Evolutionary conservation across 129 eudicot genomes (phyloP).

Genomic region (Gnaphalium uliginosum): DNA sequence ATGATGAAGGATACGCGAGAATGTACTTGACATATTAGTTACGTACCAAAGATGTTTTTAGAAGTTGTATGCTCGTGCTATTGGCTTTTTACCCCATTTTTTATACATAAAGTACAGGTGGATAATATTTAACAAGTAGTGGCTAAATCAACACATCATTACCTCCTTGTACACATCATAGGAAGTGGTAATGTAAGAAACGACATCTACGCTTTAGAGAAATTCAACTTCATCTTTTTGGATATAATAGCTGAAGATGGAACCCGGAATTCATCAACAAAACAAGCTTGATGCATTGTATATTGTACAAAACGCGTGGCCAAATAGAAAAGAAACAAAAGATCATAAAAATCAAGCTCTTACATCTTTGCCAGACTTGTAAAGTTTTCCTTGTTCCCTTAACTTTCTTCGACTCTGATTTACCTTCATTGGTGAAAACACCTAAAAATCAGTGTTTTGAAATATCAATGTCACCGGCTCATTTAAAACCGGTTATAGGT

Average conservation of each 20-base stretch:
- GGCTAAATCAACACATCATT: constrained; percentile 11
- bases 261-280: constrained; percentile 41
- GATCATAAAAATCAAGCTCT: constrained; percentile 8
- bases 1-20: constrained; percentile 57
- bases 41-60: background rate
- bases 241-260: constrained; percentile 47
- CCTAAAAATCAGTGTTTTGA: no score
- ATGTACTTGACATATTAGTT: constrained; percentile 23
- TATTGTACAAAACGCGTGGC: constrained; percentile 1
- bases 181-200: constrained; percentile 84
- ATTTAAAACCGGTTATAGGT: no score
- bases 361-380: constrained; percentile 45
- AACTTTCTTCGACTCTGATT: constrained; percentile 31
- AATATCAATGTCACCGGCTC: no score
- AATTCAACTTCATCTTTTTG: constrained; percentile 79
- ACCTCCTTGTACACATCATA: constrained; percentile 94
- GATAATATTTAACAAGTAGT: background rate
- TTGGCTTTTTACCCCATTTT: constrained; percentile 10
- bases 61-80: constrained; percentile 6
- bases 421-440: constrained; percentile 49
- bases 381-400: constrained; percentile 23
- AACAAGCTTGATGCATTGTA: constrained; percentile 37
- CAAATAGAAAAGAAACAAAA: background rate
- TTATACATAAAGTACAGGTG: background rate
- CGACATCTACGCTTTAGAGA: constrained; percentile 84